Percentiles rank a stretch among this genome's conserved stretches.
phyloP scores from a whole-genome alignment of 2,329 filamentous ascomycete species.

The Neonectria hederae region DNA sequence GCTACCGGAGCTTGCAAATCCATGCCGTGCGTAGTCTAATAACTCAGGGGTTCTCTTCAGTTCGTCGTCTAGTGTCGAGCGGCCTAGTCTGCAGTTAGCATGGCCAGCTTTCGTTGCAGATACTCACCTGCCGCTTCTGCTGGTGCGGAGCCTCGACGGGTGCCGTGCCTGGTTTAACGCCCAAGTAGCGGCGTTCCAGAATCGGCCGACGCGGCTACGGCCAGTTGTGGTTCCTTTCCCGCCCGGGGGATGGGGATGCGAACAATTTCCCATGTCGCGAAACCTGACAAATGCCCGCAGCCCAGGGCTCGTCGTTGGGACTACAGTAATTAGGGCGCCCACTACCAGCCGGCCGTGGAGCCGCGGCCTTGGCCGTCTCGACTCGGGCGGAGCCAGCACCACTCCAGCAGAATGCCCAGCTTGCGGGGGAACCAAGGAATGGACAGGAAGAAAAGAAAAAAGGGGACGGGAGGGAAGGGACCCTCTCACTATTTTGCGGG shows the following conservation, averaged over 20 bases:
- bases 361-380: not conserved
- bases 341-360: not conserved
- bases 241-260: not conserved
- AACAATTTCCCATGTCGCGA: slow-evolving; percentile 10
- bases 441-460: too few species aligned
- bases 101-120: not conserved
- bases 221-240: too few species aligned
- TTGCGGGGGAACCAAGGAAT: not conserved
- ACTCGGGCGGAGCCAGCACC: too few species aligned
- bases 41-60: not conserved
- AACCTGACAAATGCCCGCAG: slow-evolving; percentile 1
- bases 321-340: too few species aligned
- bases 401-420: not conserved
- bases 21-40: too few species aligned
- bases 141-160: not conserved
- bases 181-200: not conserved
- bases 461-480: not conserved
- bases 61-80: not conserved
- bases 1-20: too few species aligned
- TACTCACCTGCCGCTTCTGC: not conserved
- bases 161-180: not conserved
- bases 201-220: not conserved
- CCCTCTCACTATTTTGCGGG: not conserved
- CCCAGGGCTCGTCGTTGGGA: too few species aligned
- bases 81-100: too few species aligned